Evolutionary conservation across 345 rosid genomes (phyloP).

Genomic region (Eucalyptus erythrocorys): DNA sequence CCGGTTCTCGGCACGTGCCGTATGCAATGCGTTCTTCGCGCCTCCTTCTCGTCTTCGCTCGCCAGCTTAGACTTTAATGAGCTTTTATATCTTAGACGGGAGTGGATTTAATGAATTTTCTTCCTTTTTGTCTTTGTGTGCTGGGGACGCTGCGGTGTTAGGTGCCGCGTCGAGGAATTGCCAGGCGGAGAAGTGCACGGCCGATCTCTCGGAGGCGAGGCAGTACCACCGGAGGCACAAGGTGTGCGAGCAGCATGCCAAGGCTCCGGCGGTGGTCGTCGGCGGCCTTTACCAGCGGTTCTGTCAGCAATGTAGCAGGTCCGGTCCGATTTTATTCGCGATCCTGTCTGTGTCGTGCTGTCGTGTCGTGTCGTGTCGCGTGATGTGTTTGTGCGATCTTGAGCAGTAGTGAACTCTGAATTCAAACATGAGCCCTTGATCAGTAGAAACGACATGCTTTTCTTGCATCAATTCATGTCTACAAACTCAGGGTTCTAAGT

Average conservation of each 20-base stretch:
- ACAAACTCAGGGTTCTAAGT: neutral
- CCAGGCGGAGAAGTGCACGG: conserved; percentile 50
- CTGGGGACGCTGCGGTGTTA: neutral
- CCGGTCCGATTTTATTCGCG: neutral
- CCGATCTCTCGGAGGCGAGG: conserved; percentile 47
- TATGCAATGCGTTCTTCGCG: neutral
- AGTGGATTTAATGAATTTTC: neutral
- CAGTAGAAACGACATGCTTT: neutral
- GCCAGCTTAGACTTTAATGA: neutral
- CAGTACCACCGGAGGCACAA: conserved; percentile 59
- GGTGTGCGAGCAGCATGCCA: conserved; percentile 69
- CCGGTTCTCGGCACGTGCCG: neutral
- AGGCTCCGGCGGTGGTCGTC: conserved; percentile 53
- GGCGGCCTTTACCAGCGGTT: conserved; percentile 53
- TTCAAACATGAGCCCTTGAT: neutral
- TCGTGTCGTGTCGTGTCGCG: fast-evolving
- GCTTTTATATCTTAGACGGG: neutral
- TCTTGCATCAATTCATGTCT: neutral
- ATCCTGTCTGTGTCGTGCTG: neutral
- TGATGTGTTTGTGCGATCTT: neutral
- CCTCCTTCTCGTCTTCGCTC: neutral
- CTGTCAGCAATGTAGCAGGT: conserved; percentile 90
- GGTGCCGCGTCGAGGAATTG: conserved; percentile 30
- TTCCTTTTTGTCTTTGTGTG: neutral
- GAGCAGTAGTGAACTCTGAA: neutral